Evolutionary conservation across 805 yeast genomes (phyloP), one percentile per base, ranked within the genome.

Genomic region (Wickerhamia fluorescens): DNA sequence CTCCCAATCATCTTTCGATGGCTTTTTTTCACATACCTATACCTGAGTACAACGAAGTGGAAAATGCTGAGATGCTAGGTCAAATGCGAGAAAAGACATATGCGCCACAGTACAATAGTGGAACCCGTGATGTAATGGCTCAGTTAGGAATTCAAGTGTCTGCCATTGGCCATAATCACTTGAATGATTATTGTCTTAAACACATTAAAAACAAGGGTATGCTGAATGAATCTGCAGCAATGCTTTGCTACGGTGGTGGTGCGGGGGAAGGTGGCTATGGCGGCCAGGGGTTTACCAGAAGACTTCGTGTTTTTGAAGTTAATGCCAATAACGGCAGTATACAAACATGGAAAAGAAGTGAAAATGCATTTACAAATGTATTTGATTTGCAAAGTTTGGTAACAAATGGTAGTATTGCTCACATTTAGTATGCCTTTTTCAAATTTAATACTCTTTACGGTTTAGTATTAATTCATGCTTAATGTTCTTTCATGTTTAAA

Each of bases 191-290:
- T 51, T 92, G 98, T 55, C 56, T 84, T 35, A 55, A 66, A 29
- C 81, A 82, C 40, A 51, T 61, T 14, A 38, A 38, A 19, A 40
- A 49, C 24, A 50, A 58, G n/a, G 43, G 47, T 2, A 35, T 42
- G 6, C 41, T 41, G 10, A 45, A 39, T 8, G 46, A 49, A 19
- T 51, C 64, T 42, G 57, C 58, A 32, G 54, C 79, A 17, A 84
- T 95, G 94, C 58, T 92, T 19, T 92, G 98, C 47, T 87, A 86
- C 49, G 98, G 95, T 3, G 98, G 98, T 15, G 94, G 78, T 1
- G 68, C 73, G 4, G 98, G 97, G 10, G 94, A 85, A 56, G 98
- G 97, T 23, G 97, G 96, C 0, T 92, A 92, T 49, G 96, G 81
- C 6, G 96, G 96, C 0, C 89, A 87, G 2, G 89, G 88, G 2